Conservation (phyloP, 305 asterid genomes). For the Salvia sclarea region DNA sequence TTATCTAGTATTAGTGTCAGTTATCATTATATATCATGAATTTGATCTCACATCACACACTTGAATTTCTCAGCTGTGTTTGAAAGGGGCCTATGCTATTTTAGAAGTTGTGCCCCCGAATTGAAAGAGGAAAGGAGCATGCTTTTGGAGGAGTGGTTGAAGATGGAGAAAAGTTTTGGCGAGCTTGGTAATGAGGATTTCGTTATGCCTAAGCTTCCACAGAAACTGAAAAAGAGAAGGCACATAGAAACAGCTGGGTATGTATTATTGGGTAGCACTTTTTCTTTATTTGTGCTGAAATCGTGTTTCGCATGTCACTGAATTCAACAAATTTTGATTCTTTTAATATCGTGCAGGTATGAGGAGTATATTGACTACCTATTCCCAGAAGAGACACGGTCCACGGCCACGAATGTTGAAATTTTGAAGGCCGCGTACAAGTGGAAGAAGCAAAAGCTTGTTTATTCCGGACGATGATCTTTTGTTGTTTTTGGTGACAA, state of each 20-base stretch:
- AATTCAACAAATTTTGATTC: neutral
- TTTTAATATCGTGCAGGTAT: constrained; percentile 49
- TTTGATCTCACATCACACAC: constrained; percentile 2
- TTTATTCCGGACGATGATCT: constrained; percentile 52
- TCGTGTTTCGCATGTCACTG: neutral
- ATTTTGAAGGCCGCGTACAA: constrained; percentile 86
- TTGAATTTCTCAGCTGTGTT: constrained; percentile 60
- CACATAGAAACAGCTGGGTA: constrained; percentile 80
- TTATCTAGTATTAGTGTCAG: neutral
- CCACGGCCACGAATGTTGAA: constrained; percentile 65
- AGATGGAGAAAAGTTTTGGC: constrained; percentile 69
- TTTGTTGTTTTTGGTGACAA: too few relatives aligned
- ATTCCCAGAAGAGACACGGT: constrained; percentile 90
- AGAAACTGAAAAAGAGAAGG: constrained; percentile 89
- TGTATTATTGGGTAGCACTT: constrained; percentile 25
- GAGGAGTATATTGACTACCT: constrained; percentile 89
- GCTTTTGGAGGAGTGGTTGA: constrained; percentile 90
- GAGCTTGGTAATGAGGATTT: constrained; percentile 75
- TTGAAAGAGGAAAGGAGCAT: constrained; percentile 91
- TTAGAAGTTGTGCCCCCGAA: constrained; percentile 77
- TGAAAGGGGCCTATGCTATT: constrained; percentile 75
- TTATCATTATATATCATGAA: neutral
- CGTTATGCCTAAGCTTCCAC: constrained; percentile 77
- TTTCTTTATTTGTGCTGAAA: neutral
- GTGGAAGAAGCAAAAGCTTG: constrained; percentile 91